phyloP scores from a whole-genome alignment of 305 asterid species.

The Fraxinus albicans region DNA sequence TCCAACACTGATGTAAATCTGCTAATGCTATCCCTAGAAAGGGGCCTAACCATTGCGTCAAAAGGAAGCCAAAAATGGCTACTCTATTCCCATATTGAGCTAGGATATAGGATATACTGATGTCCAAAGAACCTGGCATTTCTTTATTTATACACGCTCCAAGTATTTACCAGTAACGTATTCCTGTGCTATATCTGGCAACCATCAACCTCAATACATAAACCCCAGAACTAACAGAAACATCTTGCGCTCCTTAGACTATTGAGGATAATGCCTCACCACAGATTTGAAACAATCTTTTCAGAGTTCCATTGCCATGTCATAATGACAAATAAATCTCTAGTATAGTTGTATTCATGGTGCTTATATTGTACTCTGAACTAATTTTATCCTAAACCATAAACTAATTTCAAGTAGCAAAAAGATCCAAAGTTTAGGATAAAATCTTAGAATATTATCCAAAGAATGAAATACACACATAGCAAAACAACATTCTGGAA shows the following conservation, averaged over 20 bases:
- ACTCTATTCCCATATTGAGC: background rate
- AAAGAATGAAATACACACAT: background rate
- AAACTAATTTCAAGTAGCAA: background rate
- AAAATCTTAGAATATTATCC: background rate
- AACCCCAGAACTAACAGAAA: background rate
- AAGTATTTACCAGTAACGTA: background rate
- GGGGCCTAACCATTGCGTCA: background rate
- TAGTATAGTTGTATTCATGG: background rate
- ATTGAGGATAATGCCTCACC: background rate
- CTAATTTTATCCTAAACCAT: background rate
- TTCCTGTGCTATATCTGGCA: background rate
- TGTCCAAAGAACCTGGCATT: background rate
- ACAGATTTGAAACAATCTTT: background rate
- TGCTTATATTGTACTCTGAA: background rate
- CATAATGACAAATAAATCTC: background rate
- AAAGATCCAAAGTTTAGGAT: background rate
- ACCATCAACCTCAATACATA: background rate
- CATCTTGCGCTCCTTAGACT: background rate
- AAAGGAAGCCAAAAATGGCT: background rate
- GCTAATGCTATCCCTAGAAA: background rate
- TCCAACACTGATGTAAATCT: background rate
- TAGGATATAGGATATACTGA: background rate
- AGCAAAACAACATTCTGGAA: background rate
- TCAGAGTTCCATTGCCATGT: background rate
- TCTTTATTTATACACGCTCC: background rate